These are phyloP conservation scores for Brachypodium distachyon DNA, from an alignment of 202 grass and related monocot species.

Conservation along the genomic window DNA sequence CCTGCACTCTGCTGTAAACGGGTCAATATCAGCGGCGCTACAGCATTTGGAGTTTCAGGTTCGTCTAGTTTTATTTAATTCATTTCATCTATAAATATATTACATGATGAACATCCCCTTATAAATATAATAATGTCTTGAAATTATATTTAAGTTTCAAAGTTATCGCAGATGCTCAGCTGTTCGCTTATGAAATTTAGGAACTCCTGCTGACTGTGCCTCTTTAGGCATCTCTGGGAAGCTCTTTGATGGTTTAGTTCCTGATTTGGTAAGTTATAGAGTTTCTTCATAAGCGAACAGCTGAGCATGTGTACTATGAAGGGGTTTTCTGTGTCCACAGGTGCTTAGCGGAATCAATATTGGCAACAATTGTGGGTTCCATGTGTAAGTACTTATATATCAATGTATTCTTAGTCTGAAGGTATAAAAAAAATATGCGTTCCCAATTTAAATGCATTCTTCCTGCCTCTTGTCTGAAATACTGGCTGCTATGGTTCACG, in stretches of 20 bases:
- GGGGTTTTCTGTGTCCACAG: conserved; percentile 21
- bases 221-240: conserved; percentile 96
- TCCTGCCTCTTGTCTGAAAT: neutral
- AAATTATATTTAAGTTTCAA: neutral
- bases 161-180: neutral
- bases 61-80: conserved; percentile 2
- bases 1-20: conserved; percentile 51
- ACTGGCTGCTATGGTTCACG: no score
- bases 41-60: conserved; percentile 90
- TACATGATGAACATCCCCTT: neutral
- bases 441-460: neutral
- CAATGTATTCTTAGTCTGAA: no score
- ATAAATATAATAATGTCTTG: neutral
- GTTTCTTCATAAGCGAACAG: conserved; percentile 19
- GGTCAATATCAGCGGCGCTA: conserved; percentile 69
- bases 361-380: conserved; percentile 81
- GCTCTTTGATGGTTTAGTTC: conserved; percentile 76
- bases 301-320: neutral
- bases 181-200: conserved; percentile 33
- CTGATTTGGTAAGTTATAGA: conserved; percentile 65
- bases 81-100: neutral
- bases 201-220: conserved; percentile 86
- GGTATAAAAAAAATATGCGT: no score
- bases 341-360: conserved; percentile 95
- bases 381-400: conserved; percentile 53